A percentile compares a stretch with the other conserved stretches of the same genome.
phyloP scores from a whole-genome alignment of 495 filamentous ascomycete genomes.

The Aspergillus asperescens region DNA sequence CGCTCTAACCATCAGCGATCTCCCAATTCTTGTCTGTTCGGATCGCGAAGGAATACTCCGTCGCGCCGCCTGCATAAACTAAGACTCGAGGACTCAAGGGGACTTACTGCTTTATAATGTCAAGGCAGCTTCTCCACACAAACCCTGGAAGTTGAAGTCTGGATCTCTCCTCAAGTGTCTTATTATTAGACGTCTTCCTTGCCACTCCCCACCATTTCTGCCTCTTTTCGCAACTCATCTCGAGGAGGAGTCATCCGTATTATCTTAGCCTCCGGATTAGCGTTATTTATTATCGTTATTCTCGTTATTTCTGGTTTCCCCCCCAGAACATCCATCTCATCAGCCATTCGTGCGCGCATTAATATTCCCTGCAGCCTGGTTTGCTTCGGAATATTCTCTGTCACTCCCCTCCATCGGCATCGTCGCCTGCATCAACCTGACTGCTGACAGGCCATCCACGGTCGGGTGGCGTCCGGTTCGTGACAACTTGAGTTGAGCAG shows the following conservation, averaged over 20 bases:
- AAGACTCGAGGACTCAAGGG: no score
- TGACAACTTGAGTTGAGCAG: not conserved
- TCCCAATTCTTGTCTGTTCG: no score
- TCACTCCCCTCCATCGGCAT: conserved; percentile 3
- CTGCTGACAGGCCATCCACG: conserved; percentile 4
- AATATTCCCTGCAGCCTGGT: conserved; percentile 7
- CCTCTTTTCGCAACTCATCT: no score
- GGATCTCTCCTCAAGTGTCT: no score
- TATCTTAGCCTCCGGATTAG: no score
- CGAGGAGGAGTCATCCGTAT: not conserved
- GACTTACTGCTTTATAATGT: not conserved
- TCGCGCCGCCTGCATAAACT: no score
- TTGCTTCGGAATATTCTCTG: conserved; percentile 14
- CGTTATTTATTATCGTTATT: not conserved
- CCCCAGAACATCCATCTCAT: not conserved
- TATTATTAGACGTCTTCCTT: no score
- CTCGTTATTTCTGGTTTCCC: not conserved
- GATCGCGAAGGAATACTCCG: no score
- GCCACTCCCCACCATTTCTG: conserved; percentile 7
- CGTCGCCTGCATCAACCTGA: conserved; percentile 5
- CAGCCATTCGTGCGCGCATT: not conserved
- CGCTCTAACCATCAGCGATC: no score
- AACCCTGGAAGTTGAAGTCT: not conserved
- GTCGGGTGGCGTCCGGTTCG: conserved; percentile 15
- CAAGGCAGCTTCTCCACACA: not conserved